Conservation (phyloP, 1,139 yeast species). For the Pichia sp. region DNA sequence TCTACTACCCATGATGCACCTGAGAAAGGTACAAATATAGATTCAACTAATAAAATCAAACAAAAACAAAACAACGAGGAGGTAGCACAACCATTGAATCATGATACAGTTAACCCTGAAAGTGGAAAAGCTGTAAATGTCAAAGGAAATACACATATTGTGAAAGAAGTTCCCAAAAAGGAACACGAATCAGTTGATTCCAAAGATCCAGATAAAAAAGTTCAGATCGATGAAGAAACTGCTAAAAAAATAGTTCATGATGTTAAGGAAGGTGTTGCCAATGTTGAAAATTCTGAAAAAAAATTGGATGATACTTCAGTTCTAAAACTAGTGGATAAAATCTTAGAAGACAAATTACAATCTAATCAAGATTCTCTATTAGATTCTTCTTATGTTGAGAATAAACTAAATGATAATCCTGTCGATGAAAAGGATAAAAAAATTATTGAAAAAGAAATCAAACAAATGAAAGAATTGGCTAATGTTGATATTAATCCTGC, state of each 20-base stretch:
- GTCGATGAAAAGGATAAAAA: slow-evolving; percentile 2
- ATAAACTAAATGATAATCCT: neutral
- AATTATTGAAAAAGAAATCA: neutral
- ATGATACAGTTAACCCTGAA: too few relatives aligned
- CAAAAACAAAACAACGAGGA: too few relatives aligned
- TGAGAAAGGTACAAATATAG: neutral
- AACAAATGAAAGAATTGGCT: slow-evolving; percentile 1
- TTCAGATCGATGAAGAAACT: neutral
- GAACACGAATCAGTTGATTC: neutral
- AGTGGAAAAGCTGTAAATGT: neutral
- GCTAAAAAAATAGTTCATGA: neutral
- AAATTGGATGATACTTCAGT: neutral
- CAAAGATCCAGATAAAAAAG: neutral
- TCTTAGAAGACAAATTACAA: neutral
- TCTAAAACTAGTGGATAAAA: neutral
- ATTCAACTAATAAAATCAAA: neutral
- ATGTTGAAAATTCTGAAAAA: neutral
- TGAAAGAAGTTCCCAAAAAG: neutral
- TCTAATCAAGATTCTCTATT: neutral
- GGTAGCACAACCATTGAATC: too few relatives aligned
- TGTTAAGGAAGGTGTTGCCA: neutral
- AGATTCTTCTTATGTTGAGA: slow-evolving; percentile 5
- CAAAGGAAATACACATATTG: neutral
- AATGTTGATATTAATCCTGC: slow-evolving; percentile 4
- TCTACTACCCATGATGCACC: neutral